phyloP scores from a whole-genome alignment of 441 rosid genomes.

The Bocquillonia castaneifolia region DNA sequence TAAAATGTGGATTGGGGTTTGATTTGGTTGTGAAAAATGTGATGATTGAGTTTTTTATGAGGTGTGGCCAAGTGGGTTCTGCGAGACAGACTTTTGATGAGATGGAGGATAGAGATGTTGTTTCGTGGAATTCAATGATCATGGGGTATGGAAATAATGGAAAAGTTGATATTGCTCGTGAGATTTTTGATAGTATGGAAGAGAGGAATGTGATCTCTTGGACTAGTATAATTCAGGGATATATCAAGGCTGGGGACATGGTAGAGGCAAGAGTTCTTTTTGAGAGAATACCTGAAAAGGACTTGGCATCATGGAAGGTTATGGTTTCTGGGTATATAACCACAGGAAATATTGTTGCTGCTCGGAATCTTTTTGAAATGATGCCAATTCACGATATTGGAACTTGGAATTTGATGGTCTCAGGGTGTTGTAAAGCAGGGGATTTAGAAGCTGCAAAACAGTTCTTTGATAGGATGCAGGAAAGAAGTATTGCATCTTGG shows the following conservation, averaged over 20 bases:
- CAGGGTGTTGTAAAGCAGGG: slow-evolving; percentile 33
- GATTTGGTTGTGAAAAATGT: slow-evolving; percentile 35
- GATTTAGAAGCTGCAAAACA: slow-evolving; percentile 38
- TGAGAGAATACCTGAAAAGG: slow-evolving; percentile 41
- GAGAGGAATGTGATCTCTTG: slow-evolving; percentile 43
- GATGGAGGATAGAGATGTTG: slow-evolving; percentile 39
- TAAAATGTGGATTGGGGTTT: slow-evolving; percentile 31
- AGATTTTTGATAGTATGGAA: slow-evolving; percentile 34
- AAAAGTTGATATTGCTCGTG: slow-evolving; percentile 34
- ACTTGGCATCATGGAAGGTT: slow-evolving; percentile 36
- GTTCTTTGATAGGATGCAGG: slow-evolving; percentile 46
- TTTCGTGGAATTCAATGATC: slow-evolving; percentile 55
- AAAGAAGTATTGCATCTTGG: slow-evolving; percentile 51
- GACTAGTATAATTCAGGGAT: slow-evolving; percentile 45
- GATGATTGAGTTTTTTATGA: slow-evolving; percentile 33
- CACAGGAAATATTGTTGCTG: slow-evolving; percentile 33
- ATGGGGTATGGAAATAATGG: slow-evolving; percentile 38
- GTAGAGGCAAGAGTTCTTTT: slow-evolving; percentile 40
- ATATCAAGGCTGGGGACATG: slow-evolving; percentile 36
- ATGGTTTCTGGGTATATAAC: slow-evolving; percentile 38
- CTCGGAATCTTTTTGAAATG: slow-evolving; percentile 29
- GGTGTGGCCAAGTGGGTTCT: slow-evolving; percentile 34
- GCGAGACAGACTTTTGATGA: slow-evolving; percentile 36
- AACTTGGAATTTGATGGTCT: slow-evolving; percentile 37
- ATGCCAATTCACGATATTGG: slow-evolving; percentile 34